Evolutionary conservation across 2,329 filamentous ascomycete genomes (phyloP), one percentile per base, ranked within the genome.

Genomic region (Xylaria sp.): DNA sequence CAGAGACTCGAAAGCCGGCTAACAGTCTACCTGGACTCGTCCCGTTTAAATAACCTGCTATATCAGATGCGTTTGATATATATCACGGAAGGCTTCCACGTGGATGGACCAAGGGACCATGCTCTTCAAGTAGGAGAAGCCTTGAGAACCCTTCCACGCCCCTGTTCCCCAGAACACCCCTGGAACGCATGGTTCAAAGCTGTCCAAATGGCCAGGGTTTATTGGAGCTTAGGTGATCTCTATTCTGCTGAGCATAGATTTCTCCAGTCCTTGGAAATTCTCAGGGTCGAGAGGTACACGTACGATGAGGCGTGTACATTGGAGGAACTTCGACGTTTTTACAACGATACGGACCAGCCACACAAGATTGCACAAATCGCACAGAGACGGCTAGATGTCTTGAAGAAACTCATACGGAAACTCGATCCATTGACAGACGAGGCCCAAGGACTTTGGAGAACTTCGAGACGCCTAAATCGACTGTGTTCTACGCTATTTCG

Each of bases 251-350:
- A n/a, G n/a, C n/a, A n/a, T n/a, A n/a, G n/a, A n/a, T n/a, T n/a
- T n/a, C n/a, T n/a, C n/a, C n/a, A n/a, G n/a, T n/a, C n/a, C 11
- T 34, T 13, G 29, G 11, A 34, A 34, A 34, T 34, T 13, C 16
- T 34, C 29, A 34, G 9, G 3, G 9, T 34, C 5, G 5, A 11
- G 29, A 7, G 29, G 16, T 3, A 34, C 3, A 6, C n/a, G n/a
- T n/a, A n/a, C n/a, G n/a, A n/a, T n/a, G 43, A 48, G 44, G 44
- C 50, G 8, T 44, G 44, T 8, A 37, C 29, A 39, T 17, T 51
- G n/a, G 17, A 17, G 17, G 47, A 44, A 26, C 39, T 50, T 2
- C 16, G 47, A 7, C 29, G 37, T 18, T 37, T 52, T 19, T 56
- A 48, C 7, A 43, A 24, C n/a, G 22, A 20, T 16, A 48, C 11